Conservation (phyloP, 768 basidiomycete genomes). For the Lanmaoa pseudosensibilis region DNA sequence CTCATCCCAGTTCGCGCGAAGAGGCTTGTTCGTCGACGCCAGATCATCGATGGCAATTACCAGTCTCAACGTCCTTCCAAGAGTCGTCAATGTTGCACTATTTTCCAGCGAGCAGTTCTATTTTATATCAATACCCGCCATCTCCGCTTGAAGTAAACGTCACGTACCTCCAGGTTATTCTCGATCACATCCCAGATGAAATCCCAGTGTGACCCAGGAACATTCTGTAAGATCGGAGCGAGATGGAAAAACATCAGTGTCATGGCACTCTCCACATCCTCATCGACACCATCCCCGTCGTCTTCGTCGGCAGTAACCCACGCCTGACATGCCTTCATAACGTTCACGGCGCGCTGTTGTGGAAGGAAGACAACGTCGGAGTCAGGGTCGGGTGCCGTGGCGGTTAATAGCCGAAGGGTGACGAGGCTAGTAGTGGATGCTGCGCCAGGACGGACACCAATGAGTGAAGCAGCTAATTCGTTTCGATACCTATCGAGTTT, state of each 20-base stretch:
- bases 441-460: conserved; percentile 61
- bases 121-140: neutral
- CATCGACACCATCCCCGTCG: conserved; percentile 62
- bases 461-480: conserved; percentile 80
- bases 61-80: conserved; percentile 71
- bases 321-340: conserved; percentile 79
- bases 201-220: conserved; percentile 90
- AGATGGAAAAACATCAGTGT: conserved; percentile 71
- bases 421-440: conserved; percentile 72
- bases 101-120: conserved; percentile 66
- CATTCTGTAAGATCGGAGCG: conserved; percentile 84
- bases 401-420: conserved; percentile 64
- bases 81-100: conserved; percentile 51
- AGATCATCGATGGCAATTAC: conserved; percentile 71
- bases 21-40: conserved; percentile 64
- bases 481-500: conserved; percentile 82
- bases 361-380: conserved; percentile 84
- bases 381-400: conserved; percentile 74
- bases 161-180: conserved; percentile 78
- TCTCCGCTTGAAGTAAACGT: neutral
- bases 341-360: conserved; percentile 80
- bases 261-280: conserved; percentile 78
- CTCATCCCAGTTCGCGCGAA: conserved; percentile 69
- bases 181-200: conserved; percentile 88
- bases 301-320: conserved; percentile 68